Base-by-base conservation (phyloP, 345 rosid genomes). In the Salix koriyanagi region DNA sequence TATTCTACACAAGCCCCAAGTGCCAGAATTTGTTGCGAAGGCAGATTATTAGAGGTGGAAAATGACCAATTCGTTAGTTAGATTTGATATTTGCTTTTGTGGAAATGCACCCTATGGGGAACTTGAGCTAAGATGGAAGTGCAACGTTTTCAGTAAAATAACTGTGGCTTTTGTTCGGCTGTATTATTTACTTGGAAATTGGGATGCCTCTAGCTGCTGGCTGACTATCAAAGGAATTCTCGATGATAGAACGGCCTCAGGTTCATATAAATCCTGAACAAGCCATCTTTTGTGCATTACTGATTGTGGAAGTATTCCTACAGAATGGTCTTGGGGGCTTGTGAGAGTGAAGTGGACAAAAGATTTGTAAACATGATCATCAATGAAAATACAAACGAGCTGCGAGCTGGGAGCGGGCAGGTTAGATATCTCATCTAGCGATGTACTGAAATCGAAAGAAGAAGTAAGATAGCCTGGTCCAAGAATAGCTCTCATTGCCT, bases 21-120 rank as follows among this genome's bases (percentile, higher is more conserved):
- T 32, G 16, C 21, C 23, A 52, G 74, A 71, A 71, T 71, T 32
- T 71, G 74, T 71, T 71, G 65, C 65, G 28, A 48, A 23, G 19
- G 73, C 2, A 25, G 28, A 16, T 14, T 39, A 16, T 14, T 39
- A 39, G 15, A 2, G 46, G 41, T 34, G 30, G 6, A 32, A 26
- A 70, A 18, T 23, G 16, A 48, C 52, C 56, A 26, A 7, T 32
- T 52, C 74, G n/a, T 30, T 71, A 30, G 14, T 32, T 30, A 71
- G 5, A 48, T 19, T 52, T 32, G 30, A 18, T 25, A 39, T 32
- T 71, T 30, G 74, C 28, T 48, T 70, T 19, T 50, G 42, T 50
- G 26, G 41, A 50, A 69, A 69, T 25, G 72, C 54, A 69, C 54
- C 21, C 34, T 23, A 16, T 8, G 12, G 21, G 21, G 26, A 18